Conservation (phyloP, 2,329 filamentous ascomycete genomes). For the Gaeumannomyces tritici region DNA sequence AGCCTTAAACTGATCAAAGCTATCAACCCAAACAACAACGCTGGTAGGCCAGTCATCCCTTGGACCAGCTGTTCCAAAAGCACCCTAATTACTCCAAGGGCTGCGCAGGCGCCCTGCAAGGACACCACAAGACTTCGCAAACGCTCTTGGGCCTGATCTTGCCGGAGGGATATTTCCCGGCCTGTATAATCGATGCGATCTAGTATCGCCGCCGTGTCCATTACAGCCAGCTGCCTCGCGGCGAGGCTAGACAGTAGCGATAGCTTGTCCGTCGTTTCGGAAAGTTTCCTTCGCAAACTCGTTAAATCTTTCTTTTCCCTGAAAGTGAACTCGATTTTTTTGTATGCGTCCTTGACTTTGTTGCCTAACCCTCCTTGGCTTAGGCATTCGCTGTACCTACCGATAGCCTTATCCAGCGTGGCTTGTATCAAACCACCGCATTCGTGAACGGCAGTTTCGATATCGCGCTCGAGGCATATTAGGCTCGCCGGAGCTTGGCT, state of each 20-base stretch:
- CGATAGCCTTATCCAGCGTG: background rate
- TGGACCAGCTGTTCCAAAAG: background rate
- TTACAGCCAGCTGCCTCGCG: too few species aligned
- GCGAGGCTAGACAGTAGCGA: too few species aligned
- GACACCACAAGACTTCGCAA: too few species aligned
- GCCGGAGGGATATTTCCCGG: too few species aligned
- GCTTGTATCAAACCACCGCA: background rate
- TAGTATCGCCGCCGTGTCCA: too few species aligned
- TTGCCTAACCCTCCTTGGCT: background rate
- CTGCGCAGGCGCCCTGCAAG: background rate
- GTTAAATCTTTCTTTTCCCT: background rate
- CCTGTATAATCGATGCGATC: too few species aligned
- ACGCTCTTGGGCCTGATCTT: too few species aligned
- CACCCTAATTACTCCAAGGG: background rate
- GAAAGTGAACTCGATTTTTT: background rate
- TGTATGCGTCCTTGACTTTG: background rate
- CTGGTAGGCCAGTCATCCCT: background rate
- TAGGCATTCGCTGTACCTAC: background rate
- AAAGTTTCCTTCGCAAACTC: too few species aligned
- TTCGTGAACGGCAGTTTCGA: background rate
- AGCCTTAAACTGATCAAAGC: background rate
- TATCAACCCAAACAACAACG: background rate
- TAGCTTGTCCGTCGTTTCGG: too few species aligned
- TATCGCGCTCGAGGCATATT: background rate
- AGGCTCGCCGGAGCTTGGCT: background rate